A percentile compares a stretch with the other conserved stretches of the same genome.
phyloP scores from a whole-genome alignment of 352 stramenopile species.

The Phytophthora tentaculata region DNA sequence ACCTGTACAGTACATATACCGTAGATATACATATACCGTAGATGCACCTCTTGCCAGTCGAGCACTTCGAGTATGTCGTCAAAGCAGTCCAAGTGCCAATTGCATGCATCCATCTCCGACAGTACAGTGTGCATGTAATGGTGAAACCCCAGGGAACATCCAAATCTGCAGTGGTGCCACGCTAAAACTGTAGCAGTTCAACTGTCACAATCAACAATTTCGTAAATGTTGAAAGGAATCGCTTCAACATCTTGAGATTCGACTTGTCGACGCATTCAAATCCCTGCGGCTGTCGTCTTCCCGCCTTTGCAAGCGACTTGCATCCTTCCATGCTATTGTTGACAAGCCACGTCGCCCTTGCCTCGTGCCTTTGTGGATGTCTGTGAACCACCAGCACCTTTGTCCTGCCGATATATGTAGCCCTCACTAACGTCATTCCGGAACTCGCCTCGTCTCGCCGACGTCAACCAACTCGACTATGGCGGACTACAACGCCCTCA shows the following conservation, averaged over 20 bases:
- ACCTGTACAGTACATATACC: too few relatives aligned
- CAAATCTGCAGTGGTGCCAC: too few relatives aligned
- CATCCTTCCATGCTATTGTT: not conserved
- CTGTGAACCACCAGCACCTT: slow-evolving; percentile 30
- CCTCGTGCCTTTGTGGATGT: slow-evolving; percentile 14
- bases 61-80: too few relatives aligned
- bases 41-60: not conserved
- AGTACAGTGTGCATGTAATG: too few relatives aligned
- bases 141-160: too few relatives aligned
- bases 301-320: slow-evolving; percentile 5
- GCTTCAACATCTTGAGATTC: too few relatives aligned
- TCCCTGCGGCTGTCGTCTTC: slow-evolving; percentile 4
- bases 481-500: slow-evolving; percentile 36
- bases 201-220: slow-evolving; percentile 19
- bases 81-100: too few relatives aligned
- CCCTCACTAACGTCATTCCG: slow-evolving; percentile 17
- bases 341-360: not conserved
- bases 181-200: too few relatives aligned
- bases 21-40: not conserved
- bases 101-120: too few relatives aligned
- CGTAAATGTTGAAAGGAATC: slow-evolving; percentile 1
- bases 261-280: slow-evolving; percentile 23
- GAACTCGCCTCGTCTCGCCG: slow-evolving; percentile 20
- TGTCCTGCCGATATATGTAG: slow-evolving; percentile 6
- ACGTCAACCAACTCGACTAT: slow-evolving; percentile 30